A percentile compares a stretch with the other conserved stretches of the same genome.
Evolutionary conservation across 371 early-diverging fungal species (phyloP).

Genomic region (Umbelopsis sp.): DNA sequence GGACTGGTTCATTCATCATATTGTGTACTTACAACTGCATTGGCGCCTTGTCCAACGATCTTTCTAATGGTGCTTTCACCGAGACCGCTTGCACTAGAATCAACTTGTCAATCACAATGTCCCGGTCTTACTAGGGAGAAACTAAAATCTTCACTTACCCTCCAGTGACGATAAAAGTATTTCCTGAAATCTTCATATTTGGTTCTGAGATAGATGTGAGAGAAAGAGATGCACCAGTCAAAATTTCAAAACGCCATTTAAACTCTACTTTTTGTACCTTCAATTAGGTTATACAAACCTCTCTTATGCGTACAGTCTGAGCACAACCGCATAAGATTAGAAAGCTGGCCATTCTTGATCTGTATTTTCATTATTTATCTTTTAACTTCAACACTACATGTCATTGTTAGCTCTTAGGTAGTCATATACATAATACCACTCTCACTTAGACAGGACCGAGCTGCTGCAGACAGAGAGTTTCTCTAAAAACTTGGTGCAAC

Average conservation of each 20-base stretch:
- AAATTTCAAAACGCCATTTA: neutral
- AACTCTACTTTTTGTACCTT: too few species aligned
- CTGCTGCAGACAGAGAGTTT: too few species aligned
- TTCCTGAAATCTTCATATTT: conserved; percentile 31
- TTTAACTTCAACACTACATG: too few species aligned
- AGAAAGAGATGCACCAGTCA: neutral
- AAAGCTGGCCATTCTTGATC: too few species aligned
- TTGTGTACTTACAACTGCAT: conserved; percentile 31
- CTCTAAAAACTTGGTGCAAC: too few species aligned
- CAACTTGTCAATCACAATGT: neutral
- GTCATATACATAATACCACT: too few species aligned
- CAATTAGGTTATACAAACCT: too few species aligned
- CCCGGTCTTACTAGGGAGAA: neutral
- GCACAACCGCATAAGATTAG: too few species aligned
- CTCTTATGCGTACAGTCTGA: too few species aligned
- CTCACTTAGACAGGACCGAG: too few species aligned
- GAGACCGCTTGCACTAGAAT: conserved; percentile 44
- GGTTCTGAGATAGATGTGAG: neutral
- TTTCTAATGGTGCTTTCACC: conserved; percentile 36
- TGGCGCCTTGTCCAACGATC: conserved; percentile 29
- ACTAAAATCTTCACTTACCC: conserved; percentile 26
- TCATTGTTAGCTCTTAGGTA: too few species aligned
- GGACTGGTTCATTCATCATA: neutral
- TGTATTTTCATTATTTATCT: too few species aligned
- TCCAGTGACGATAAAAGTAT: conserved; percentile 45